Percentiles rank a stretch among this genome's conserved stretches.
phyloP scores from a whole-genome alignment of 345 rosid species.

The Luvunga scandens region DNA sequence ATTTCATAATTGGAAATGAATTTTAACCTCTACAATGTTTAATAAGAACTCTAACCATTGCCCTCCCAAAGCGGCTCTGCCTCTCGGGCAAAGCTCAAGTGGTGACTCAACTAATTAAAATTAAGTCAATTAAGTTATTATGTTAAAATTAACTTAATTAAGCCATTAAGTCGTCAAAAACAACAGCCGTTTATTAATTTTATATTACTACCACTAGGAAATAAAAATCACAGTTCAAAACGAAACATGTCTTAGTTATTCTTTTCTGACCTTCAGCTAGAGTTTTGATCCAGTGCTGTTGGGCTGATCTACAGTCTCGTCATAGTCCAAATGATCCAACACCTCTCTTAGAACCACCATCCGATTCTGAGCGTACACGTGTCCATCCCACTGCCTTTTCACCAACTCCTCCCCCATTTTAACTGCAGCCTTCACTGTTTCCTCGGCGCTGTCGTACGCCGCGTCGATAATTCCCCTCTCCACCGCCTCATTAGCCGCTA shows the following conservation, averaged over 20 bases:
- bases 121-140: too few species aligned
- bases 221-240: not conserved
- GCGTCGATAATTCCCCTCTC: constrained; percentile 51
- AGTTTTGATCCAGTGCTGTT: not conserved
- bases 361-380: constrained; percentile 53
- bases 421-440: constrained; percentile 47
- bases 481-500: constrained; percentile 48
- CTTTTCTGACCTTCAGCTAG: not conserved
- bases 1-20: too few species aligned
- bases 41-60: too few species aligned
- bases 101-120: too few species aligned
- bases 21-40: too few species aligned
- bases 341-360: constrained; percentile 29
- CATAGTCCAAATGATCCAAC: constrained; percentile 20
- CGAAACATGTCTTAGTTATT: not conserved
- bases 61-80: too few species aligned
- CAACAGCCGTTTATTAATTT: too few species aligned
- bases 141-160: too few species aligned
- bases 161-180: too few species aligned
- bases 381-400: constrained; percentile 40
- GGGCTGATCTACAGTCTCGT: constrained; percentile 11
- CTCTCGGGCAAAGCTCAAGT: too few species aligned
- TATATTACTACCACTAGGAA: too few species aligned
- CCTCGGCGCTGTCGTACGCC: constrained; percentile 43
- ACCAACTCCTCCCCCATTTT: constrained; percentile 42